phyloP scores from a whole-genome alignment of 1,284 basidiomycete species.

The Rhodofomes roseus region DNA sequence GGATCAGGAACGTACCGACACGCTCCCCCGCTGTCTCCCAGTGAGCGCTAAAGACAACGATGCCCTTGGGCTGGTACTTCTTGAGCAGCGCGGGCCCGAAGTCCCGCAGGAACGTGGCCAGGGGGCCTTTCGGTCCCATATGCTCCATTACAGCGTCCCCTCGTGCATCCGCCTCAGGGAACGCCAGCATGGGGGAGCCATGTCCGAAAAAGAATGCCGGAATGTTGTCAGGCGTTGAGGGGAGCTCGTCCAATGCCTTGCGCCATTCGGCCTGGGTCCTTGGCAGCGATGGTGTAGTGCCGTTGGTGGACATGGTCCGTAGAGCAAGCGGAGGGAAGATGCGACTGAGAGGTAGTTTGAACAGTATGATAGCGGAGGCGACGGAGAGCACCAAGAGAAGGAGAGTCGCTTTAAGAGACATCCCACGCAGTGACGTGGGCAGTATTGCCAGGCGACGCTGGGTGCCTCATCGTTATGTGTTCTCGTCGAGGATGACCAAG shows the following conservation, averaged over 20 bases:
- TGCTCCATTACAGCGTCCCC: constrained; percentile 29
- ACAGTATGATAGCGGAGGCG: constrained; percentile 18
- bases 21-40: constrained; percentile 65
- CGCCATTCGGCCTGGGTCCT: constrained; percentile 46
- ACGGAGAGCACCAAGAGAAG: constrained; percentile 9
- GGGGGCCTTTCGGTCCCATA: constrained; percentile 49
- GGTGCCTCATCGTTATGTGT: neutral
- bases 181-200: constrained; percentile 56
- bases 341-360: constrained; percentile 13
- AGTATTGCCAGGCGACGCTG: neutral
- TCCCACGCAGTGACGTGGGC: neutral
- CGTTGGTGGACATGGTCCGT: constrained; percentile 16
- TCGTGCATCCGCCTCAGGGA: constrained; percentile 25
- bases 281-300: constrained; percentile 22
- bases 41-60: constrained; percentile 78
- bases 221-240: constrained; percentile 56
- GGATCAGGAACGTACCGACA: constrained; percentile 36
- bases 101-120: constrained; percentile 59
- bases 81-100: constrained; percentile 64
- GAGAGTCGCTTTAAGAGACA: neutral
- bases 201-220: constrained; percentile 77
- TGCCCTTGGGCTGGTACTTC: constrained; percentile 72
- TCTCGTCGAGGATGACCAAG: constrained; percentile 1
- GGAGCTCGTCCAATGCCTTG: constrained; percentile 55
- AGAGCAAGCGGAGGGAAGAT: constrained; percentile 9